Evolutionary conservation across 2,329 filamentous ascomycete species (phyloP).

Genomic region (Fusarium sp.): DNA sequence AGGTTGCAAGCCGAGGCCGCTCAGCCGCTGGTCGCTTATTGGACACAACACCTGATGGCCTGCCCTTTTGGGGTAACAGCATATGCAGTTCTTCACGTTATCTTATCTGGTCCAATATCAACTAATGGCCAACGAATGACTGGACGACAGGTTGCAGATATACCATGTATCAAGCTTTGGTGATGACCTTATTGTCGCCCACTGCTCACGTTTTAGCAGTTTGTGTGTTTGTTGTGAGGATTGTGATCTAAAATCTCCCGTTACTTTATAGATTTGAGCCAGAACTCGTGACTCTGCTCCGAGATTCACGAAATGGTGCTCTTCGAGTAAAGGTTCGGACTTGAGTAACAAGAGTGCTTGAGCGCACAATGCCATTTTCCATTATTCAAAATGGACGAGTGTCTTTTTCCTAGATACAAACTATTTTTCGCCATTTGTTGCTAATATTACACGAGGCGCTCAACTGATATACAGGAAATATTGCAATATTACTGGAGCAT

Average conservation of each 20-base stretch:
- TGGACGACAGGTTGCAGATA: not conserved
- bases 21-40: constrained; percentile 28
- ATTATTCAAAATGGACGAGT: not conserved
- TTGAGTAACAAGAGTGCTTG: not conserved
- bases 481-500: not conserved
- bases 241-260: not conserved
- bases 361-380: not conserved
- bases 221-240: not conserved
- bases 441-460: constrained; percentile 17
- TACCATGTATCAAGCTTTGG: not conserved
- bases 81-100: constrained; percentile 3
- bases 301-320: not conserved
- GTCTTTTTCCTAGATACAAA: not conserved
- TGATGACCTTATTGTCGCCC: not conserved
- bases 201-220: not conserved
- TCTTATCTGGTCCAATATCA: constrained; percentile 6
- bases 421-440: constrained; percentile 3
- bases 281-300: not conserved
- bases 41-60: constrained; percentile 15
- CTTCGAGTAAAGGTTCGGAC: not conserved
- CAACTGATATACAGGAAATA: constrained; percentile 2
- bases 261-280: not conserved
- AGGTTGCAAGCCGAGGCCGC: constrained; percentile 28
- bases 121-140: not conserved
- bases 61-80: constrained; percentile 31